A percentile compares a stretch with the other conserved stretches of the same genome.
These are phyloP conservation scores for Pythium biforme DNA, from an alignment of 352 stramenopile species.

Conservation along the genomic window DNA sequence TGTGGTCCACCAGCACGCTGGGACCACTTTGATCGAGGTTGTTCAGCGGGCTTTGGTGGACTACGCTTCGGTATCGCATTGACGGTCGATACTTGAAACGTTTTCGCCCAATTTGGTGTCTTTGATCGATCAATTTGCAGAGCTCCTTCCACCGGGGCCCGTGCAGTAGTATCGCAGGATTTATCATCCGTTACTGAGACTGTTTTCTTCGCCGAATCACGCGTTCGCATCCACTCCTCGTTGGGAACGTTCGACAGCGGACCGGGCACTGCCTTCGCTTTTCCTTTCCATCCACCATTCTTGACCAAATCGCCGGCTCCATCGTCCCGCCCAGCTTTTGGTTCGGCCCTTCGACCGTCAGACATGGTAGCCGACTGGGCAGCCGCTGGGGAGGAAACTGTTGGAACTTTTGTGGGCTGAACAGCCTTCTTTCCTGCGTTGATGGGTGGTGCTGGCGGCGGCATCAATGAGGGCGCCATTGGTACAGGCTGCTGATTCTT, in stretches of 20 bases:
- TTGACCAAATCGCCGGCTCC: neutral
- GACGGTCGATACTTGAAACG: constrained; percentile 21
- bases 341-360: neutral
- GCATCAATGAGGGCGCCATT: constrained; percentile 15
- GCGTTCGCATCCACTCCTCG: constrained; percentile 76
- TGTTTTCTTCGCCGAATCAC: constrained; percentile 49
- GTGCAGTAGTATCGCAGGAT: neutral
- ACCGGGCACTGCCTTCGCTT: constrained; percentile 39
- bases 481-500: neutral
- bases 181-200: constrained; percentile 30
- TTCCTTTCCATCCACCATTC: constrained; percentile 45
- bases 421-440: constrained; percentile 6
- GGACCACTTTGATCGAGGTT: constrained; percentile 19
- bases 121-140: constrained; percentile 52
- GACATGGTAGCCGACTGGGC: neutral
- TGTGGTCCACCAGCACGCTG: constrained; percentile 1
- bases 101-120: constrained; percentile 61
- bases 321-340: neutral
- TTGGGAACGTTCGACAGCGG: constrained; percentile 56
- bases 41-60: constrained; percentile 4
- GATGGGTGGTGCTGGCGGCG: constrained; percentile 30
- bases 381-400: neutral
- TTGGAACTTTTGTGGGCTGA: neutral
- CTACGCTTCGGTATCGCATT: constrained; percentile 19
- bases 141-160: neutral